These are phyloP conservation scores for Earliella scabrosa DNA, from an alignment of 1,284 basidiomycete species.

Conservation along the genomic window DNA sequence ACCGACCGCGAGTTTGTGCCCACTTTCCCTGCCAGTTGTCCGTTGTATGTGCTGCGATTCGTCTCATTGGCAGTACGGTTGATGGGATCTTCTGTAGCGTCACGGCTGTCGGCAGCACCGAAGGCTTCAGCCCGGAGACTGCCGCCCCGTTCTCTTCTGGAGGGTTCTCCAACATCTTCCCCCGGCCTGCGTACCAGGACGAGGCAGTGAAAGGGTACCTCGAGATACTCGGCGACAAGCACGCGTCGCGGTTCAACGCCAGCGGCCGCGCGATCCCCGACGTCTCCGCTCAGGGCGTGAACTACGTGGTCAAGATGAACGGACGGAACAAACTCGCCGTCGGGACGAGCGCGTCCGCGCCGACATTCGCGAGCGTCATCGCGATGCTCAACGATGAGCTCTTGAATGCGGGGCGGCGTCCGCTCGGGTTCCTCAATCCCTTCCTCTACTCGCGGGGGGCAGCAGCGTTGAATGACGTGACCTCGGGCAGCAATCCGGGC, in stretches of 20 bases:
- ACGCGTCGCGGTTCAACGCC: slow-evolving; percentile 55
- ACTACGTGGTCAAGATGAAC: slow-evolving; percentile 57
- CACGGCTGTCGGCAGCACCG: slow-evolving; percentile 59
- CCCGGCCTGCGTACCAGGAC: slow-evolving; percentile 16
- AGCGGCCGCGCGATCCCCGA: slow-evolving; percentile 31
- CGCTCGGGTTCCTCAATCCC: slow-evolving; percentile 68
- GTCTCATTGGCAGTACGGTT: neutral
- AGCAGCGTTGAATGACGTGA: slow-evolving; percentile 29
- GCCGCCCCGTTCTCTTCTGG: slow-evolving; percentile 46
- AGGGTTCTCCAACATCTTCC: slow-evolving; percentile 33
- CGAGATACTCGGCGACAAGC: slow-evolving; percentile 5
- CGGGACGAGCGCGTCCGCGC: slow-evolving; percentile 36
- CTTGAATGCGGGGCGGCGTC: slow-evolving; percentile 49
- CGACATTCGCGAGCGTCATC: slow-evolving; percentile 62
- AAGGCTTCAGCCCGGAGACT: slow-evolving; percentile 47
- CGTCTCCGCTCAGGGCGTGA: slow-evolving; percentile 30
- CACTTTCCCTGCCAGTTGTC: slow-evolving; percentile 67
- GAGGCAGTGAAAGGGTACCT: slow-evolving; percentile 8
- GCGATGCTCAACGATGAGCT: slow-evolving; percentile 64
- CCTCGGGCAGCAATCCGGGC: slow-evolving; percentile 23
- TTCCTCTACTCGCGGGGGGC: slow-evolving; percentile 46
- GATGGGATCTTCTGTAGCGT: slow-evolving; percentile 43
- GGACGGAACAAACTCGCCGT: slow-evolving; percentile 50
- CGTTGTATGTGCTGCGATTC: slow-evolving; percentile 31
- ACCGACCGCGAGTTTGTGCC: slow-evolving; percentile 57